Evolutionary conservation across 169 alveolate genomes (phyloP), one percentile per base, ranked within the genome.

Genomic region (Theileria orientalis): DNA sequence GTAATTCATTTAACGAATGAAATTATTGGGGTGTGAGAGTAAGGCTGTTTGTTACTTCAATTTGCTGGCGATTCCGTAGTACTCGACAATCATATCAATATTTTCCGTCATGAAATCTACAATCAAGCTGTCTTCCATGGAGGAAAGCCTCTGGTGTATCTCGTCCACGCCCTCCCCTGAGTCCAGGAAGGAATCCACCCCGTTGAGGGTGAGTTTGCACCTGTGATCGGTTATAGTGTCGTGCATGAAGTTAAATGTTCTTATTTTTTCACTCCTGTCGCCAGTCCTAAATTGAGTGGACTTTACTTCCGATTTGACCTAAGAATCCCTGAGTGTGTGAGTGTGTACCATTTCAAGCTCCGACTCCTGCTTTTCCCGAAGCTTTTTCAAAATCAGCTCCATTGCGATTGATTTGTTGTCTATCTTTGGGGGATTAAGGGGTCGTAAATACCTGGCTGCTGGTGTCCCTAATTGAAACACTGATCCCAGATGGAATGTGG

Each of bases 401-500:
- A 84, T 51, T n/a, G 90, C 91, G 30, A 70, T 40, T 41, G 73
- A 77, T 54, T 56, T 84, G 49, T 84, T 84, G 32, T 70, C 83
- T 33, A 80, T 84, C 79, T 66, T 8, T 19, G 9, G 13, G 27
- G 9, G 40, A 13, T 11, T 7, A 52, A 9, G 21, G 21, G 16
- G 41, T 13, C 9, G 25, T 21, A 66, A 9, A 6, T 70, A 70
- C 79, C 56, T 84, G 91, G 8, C 87, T 68, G 1, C 74, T 40
- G 0, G 91, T 80, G 59, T 80, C 70, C 27, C 77, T 84, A 14
- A 75, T 63, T 21, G 54, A 59, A 13, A 92, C 96, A 3, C 84
- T 74, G 46, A 93, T 83, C 44, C 96, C 96, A 30, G 98, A 90
- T 14, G 98, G 98, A 11, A 93, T 64, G 82, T 95, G 98, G 2